phyloP scores from a whole-genome alignment of 257 asterid species.

The Scutellaria barbata region DNA sequence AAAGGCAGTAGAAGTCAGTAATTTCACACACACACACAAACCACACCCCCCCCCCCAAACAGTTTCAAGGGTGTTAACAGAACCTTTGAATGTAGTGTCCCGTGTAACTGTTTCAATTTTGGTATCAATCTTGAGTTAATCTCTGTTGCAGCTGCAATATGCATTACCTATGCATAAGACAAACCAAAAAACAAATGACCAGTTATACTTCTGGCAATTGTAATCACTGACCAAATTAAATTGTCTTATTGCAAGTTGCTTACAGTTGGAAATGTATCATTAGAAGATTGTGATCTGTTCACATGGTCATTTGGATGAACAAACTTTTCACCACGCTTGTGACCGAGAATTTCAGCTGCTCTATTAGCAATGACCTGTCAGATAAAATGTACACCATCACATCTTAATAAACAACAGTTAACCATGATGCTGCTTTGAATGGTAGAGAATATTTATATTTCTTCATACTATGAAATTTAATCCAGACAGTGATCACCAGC shows the following conservation, averaged over 20 bases:
- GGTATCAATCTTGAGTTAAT: conserved; percentile 81
- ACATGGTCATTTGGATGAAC: conserved; percentile 99
- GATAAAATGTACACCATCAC: conserved; percentile 25
- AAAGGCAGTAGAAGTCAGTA: neutral
- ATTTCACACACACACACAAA: too few species aligned
- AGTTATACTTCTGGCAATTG: conserved; percentile 9
- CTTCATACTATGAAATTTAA: conserved; percentile 2
- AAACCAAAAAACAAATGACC: conserved; percentile 26
- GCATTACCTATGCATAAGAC: conserved; percentile 78
- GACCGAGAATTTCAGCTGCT: conserved; percentile 97
- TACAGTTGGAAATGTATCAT: conserved; percentile 98
- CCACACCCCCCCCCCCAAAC: neutral
- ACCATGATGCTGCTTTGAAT: conserved; percentile 10
- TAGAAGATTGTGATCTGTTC: conserved; percentile 96
- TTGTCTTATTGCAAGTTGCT: conserved; percentile 44
- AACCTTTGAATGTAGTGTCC: conserved; percentile 85
- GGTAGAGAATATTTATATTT: conserved; percentile 9
- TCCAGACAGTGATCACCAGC: neutral
- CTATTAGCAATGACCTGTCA: conserved; percentile 95
- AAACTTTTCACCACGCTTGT: conserved; percentile 81
- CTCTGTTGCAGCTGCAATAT: conserved; percentile 95
- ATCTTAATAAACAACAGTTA: conserved; percentile 26
- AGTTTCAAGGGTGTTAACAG: conserved; percentile 6
- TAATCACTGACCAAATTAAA: conserved; percentile 14
- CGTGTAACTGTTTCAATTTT: conserved; percentile 80